Conservation (phyloP, 805 yeast species). For the Starmerella potacharoeniae region DNA sequence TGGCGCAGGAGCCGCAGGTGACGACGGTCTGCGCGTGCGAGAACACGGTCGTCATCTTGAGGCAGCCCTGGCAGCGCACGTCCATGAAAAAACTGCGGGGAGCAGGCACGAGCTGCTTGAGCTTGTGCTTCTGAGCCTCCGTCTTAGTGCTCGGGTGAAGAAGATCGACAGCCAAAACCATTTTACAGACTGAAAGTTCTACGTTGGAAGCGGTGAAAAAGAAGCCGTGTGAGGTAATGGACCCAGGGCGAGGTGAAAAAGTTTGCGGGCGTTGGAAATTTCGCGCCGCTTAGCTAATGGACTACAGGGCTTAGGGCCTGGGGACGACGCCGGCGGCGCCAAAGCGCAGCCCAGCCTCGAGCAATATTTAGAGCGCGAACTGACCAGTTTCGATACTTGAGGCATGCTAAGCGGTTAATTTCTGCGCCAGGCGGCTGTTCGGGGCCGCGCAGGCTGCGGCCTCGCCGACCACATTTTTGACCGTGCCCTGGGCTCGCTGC, state of each 20-base stretch:
- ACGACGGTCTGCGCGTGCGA: slow-evolving; percentile 99
- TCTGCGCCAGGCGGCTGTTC: no score
- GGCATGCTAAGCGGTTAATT: no score
- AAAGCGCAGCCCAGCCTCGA: background rate
- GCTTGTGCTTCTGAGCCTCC: slow-evolving; percentile 94
- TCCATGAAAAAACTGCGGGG: slow-evolving; percentile 99
- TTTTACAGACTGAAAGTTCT: slow-evolving; percentile 14
- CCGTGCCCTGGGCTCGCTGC: no score
- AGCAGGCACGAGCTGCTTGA: slow-evolving; percentile 90
- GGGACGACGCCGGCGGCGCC: background rate
- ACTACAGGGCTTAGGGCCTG: slow-evolving; percentile 4
- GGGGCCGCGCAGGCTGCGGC: no score
- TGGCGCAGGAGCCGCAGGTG: slow-evolving; percentile 96
- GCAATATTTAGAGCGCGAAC: background rate
- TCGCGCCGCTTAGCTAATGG: background rate
- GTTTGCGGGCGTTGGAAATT: slow-evolving; percentile 10
- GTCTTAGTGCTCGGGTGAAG: slow-evolving; percentile 95
- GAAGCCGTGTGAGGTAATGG: slow-evolving; percentile 10
- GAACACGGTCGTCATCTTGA: slow-evolving; percentile 97
- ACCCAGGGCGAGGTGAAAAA: slow-evolving; percentile 7
- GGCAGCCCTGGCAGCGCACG: slow-evolving; percentile 99
- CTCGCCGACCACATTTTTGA: no score
- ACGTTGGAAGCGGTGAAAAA: slow-evolving; percentile 12
- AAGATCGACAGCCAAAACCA: slow-evolving; percentile 98
- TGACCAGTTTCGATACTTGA: no score